These are phyloP conservation scores for Sporothrix pseudoabietina DNA, from an alignment of 2,329 filamentous ascomycete species.

Conservation along the genomic window DNA sequence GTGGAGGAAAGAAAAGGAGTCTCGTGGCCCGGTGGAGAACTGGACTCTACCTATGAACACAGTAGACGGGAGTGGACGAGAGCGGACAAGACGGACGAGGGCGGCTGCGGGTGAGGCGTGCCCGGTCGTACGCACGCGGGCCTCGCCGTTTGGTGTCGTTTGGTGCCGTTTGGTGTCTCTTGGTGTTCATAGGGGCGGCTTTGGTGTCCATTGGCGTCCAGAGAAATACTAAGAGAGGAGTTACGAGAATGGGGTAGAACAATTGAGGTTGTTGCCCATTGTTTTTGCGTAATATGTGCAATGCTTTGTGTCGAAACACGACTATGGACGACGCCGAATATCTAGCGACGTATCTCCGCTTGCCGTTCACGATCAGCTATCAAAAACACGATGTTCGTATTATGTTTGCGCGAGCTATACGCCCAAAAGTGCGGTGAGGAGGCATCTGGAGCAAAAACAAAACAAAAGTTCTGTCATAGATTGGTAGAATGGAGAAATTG, in stretches of 20 bases:
- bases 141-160: background rate
- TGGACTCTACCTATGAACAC: background rate
- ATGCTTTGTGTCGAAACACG: no score
- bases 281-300: background rate
- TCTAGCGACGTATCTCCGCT: background rate
- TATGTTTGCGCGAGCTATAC: no score
- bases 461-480: background rate
- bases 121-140: background rate
- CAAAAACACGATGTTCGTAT: background rate
- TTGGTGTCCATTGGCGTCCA: background rate
- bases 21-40: background rate
- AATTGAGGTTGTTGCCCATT: background rate
- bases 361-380: slow-evolving; percentile 12
- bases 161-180: background rate
- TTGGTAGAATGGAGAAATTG: background rate
- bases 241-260: background rate
- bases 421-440: background rate
- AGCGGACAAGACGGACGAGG: background rate
- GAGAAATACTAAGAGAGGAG: background rate
- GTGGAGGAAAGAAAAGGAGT: background rate
- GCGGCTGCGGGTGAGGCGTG: background rate
- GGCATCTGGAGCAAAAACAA: background rate
- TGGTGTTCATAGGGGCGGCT: no score
- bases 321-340: background rate
- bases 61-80: background rate